phyloP scores from a whole-genome alignment of 2,329 filamentous ascomycete genomes.

The Aspergillus neoniger region DNA sequence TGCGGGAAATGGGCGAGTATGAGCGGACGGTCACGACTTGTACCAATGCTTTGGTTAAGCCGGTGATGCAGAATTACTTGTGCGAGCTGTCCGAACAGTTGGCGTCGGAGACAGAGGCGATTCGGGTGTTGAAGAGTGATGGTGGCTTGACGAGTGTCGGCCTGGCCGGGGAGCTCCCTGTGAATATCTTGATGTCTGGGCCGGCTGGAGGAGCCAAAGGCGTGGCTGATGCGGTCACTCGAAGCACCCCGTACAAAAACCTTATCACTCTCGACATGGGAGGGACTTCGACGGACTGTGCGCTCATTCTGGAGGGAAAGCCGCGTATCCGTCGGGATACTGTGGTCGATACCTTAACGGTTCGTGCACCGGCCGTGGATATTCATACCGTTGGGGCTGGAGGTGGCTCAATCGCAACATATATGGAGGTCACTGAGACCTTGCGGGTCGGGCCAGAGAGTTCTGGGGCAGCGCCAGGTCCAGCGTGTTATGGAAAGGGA shows the following conservation, averaged over 20 bases:
- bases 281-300: constrained; percentile 54
- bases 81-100: constrained; percentile 44
- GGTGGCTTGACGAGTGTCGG: constrained; percentile 51
- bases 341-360: constrained; percentile 47
- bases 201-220: constrained; percentile 55
- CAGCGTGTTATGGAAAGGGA: constrained; percentile 53
- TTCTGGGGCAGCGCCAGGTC: constrained; percentile 51
- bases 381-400: constrained; percentile 54
- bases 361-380: constrained; percentile 52
- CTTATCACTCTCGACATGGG: constrained; percentile 55
- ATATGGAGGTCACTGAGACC: constrained; percentile 50
- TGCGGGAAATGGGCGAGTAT: constrained; percentile 53
- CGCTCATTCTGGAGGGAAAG: constrained; percentile 47
- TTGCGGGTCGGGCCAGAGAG: constrained; percentile 56
- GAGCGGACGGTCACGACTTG: constrained; percentile 53
- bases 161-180: constrained; percentile 49
- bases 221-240: constrained; percentile 50
- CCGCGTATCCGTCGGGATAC: constrained; percentile 51
- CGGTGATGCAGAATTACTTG: constrained; percentile 51
- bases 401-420: constrained; percentile 53
- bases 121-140: constrained; percentile 54
- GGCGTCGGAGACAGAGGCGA: constrained; percentile 44
- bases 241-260: constrained; percentile 51
- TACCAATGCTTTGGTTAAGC: constrained; percentile 52
- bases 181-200: constrained; percentile 54